These are phyloP conservation scores for Pyrenophora seminiperda DNA, from an alignment of 2,329 filamentous ascomycete species.

Conservation along the genomic window DNA sequence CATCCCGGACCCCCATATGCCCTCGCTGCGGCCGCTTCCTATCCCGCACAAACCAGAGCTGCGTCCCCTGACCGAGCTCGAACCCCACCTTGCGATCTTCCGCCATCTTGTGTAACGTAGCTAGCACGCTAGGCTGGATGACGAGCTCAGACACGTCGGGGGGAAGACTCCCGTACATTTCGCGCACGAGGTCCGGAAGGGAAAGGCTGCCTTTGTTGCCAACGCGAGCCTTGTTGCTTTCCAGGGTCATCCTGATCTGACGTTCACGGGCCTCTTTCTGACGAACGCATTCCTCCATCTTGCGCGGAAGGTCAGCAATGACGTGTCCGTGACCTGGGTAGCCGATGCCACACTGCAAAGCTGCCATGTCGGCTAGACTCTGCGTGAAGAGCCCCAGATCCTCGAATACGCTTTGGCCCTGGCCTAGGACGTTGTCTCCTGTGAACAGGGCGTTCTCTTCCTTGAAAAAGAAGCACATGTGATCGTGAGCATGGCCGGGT, in stretches of 20 bases:
- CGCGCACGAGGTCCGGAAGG: neutral
- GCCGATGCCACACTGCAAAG: neutral
- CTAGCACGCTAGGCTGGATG: neutral
- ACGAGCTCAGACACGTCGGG: neutral
- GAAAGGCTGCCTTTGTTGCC: neutral
- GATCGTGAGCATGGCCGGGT: conserved; percentile 41
- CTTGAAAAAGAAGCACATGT: conserved; percentile 43
- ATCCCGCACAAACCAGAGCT: neutral
- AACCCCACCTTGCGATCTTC: neutral
- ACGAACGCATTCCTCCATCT: neutral
- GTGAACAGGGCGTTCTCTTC: conserved; percentile 48
- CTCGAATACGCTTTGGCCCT: neutral
- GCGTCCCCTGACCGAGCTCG: neutral
- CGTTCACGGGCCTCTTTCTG: neutral
- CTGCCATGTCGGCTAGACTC: neutral
- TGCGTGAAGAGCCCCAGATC: neutral
- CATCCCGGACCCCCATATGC: neutral
- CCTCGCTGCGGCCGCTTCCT: neutral
- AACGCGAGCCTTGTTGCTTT: neutral
- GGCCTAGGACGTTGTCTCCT: conserved; percentile 34
- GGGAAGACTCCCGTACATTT: neutral
- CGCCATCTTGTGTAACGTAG: neutral
- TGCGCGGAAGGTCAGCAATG: neutral
- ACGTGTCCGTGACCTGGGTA: neutral
- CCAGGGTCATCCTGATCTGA: neutral